Evolutionary conservation across 75 land plant genomes (phyloP).

Genomic region (Picea glauca): DNA sequence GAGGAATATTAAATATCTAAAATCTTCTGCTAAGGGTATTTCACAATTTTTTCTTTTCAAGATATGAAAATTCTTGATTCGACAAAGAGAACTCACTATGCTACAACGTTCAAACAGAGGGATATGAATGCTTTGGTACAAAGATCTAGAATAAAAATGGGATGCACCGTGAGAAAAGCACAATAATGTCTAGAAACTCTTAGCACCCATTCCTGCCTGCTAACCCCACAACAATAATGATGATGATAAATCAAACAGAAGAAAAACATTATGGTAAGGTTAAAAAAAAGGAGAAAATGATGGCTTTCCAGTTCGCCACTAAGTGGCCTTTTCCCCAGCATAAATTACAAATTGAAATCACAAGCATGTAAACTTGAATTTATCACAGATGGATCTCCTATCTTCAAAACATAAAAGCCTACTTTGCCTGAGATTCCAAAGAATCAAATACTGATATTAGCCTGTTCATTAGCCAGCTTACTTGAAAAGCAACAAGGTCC

Average conservation of each 20-base stretch:
- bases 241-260: neutral
- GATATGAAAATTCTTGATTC: neutral
- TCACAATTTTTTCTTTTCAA: neutral
- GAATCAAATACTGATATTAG: neutral
- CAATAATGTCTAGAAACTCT: neutral
- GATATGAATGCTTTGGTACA: neutral
- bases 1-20: neutral
- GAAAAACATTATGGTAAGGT: neutral
- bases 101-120: neutral
- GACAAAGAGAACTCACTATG: neutral
- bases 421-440: neutral
- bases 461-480: neutral
- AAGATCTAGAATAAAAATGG: neutral
- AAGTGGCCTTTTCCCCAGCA: neutral
- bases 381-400: neutral
- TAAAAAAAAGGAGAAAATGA: neutral
- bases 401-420: neutral
- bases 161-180: neutral
- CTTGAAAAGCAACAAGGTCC: slow-evolving; percentile 4
- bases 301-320: neutral
- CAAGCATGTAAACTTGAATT: neutral
- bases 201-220: neutral
- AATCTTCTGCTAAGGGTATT: neutral
- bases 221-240: neutral
- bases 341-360: neutral